Evolutionary conservation across 768 basidiomycete species (phyloP).

Genomic region (Zangia roseola): DNA sequence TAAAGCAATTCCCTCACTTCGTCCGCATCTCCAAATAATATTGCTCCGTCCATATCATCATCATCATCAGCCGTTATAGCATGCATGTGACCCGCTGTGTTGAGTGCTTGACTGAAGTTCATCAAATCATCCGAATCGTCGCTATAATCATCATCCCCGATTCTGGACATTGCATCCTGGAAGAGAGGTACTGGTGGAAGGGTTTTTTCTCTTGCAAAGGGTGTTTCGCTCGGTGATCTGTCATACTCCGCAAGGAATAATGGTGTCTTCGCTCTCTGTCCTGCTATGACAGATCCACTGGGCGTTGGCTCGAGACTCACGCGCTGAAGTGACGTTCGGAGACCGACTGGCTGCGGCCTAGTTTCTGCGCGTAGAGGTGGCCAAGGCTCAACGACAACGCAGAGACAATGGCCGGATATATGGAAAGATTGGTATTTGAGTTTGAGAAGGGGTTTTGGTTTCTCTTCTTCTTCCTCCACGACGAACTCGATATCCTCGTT

Average conservation of each 20-base stretch:
- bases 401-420: slow-evolving; percentile 71
- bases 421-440: slow-evolving; percentile 70
- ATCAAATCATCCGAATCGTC: slow-evolving; percentile 66
- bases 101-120: slow-evolving; percentile 72
- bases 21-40: slow-evolving; percentile 82
- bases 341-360: slow-evolving; percentile 32
- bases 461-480: slow-evolving; percentile 59
- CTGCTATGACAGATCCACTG: slow-evolving; percentile 11
- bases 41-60: slow-evolving; percentile 70
- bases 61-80: slow-evolving; percentile 68
- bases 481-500: slow-evolving; percentile 39
- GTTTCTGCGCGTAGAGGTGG: slow-evolving; percentile 46
- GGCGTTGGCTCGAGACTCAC: slow-evolving; percentile 31
- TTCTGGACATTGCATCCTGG: slow-evolving; percentile 32
- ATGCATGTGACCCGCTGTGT: slow-evolving; percentile 52
- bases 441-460: slow-evolving; percentile 68
- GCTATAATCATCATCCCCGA: slow-evolving; percentile 34
- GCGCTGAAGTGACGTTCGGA: slow-evolving; percentile 23
- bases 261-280: slow-evolving; percentile 53
- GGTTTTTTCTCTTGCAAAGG: slow-evolving; percentile 24
- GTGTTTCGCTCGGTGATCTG: slow-evolving; percentile 39
- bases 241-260: slow-evolving; percentile 72
- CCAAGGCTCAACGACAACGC: slow-evolving; percentile 83
- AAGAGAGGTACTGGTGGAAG: slow-evolving; percentile 46
- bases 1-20: slow-evolving; percentile 60